Evolutionary conservation across 352 stramenopile genomes (phyloP), one percentile per base, ranked within the genome.

Genomic region (Phytophthora melonis): DNA sequence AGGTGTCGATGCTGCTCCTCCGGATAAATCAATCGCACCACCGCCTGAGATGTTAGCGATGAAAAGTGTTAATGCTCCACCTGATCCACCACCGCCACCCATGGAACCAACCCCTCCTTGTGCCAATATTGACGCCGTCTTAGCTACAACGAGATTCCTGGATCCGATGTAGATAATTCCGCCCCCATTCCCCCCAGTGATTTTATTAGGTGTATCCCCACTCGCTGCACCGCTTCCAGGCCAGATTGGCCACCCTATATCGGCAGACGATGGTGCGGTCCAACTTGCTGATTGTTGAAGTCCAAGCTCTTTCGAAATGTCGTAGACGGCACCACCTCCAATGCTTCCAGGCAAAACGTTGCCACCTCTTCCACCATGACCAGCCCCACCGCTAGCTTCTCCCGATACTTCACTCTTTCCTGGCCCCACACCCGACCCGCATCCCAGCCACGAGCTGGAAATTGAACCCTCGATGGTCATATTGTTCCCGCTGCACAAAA

Each of bases 91-190:
- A 30, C 90, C 90, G 25, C 90, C 90, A 16, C 84, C 82, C 58
- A 86, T 89, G 3, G 72, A 83, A 9, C 90, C 90, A 30, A 68
- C 64, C 4, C 83, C 80, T 30, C 90, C 90, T 43, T 76, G 70
- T 6, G 81, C 88, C 67, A 76, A 89, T 21, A 96, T 72, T 3
- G 59, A 75, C 4, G 82, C 81, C 10, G 53, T 34, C 56, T 86
- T 86, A 34, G 53, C 68, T 18, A 96, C 69, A 5, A 75, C 64
- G 3, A 96, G 73, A 16, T 79, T 81, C 58, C 78, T 82, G 1
- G 87, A 80, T 0, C 79, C 72, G 50, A 96, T 70, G 72, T 94
- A 90, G 25, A 96, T 80, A 11, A 96, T 64, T 13, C 90, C 90
- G 47, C 90, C 90, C 8, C 90, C 90, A 60, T 74, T 86, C 3